Conservation (phyloP, 441 rosid species). For the Euphorbia celastroides region DNA sequence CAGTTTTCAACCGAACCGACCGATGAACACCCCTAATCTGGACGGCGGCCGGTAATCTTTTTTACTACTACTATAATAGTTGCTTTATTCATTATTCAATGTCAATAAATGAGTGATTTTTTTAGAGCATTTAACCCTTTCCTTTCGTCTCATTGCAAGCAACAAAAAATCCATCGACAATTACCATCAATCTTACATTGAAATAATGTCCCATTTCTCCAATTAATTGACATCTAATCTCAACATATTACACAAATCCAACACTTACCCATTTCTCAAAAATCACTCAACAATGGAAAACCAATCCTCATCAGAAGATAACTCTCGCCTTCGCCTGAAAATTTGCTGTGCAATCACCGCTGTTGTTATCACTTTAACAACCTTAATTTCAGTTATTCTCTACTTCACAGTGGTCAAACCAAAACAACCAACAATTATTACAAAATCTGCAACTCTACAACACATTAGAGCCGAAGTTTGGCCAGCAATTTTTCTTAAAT, state of each 20-base stretch:
- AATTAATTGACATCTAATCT: background rate
- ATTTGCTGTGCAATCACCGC: conserved; percentile 20
- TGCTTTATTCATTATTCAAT: too few species aligned
- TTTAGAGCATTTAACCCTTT: conserved; percentile 3
- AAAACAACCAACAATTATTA: conserved; percentile 25
- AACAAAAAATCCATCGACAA: background rate
- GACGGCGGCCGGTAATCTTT: too few species aligned
- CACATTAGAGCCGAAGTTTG: background rate
- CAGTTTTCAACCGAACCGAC: too few species aligned
- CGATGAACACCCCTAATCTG: too few species aligned
- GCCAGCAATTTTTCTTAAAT: conserved; percentile 10
- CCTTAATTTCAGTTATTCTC: conserved; percentile 19
- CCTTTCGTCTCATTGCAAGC: conserved; percentile 16
- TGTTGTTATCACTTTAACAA: conserved; percentile 16
- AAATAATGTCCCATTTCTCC: conserved; percentile 8
- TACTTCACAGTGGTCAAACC: conserved; percentile 41
- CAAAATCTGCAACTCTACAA: conserved; percentile 25
- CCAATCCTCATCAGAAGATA: background rate
- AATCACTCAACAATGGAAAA: conserved; percentile 7
- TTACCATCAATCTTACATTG: conserved; percentile 8
- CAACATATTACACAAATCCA: background rate
- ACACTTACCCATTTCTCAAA: background rate
- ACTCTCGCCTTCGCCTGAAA: conserved; percentile 18
- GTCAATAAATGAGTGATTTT: too few species aligned
- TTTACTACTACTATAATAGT: too few species aligned